Conservation (phyloP, 2,329 filamentous ascomycete genomes). For the Colletotrichum melonis region DNA sequence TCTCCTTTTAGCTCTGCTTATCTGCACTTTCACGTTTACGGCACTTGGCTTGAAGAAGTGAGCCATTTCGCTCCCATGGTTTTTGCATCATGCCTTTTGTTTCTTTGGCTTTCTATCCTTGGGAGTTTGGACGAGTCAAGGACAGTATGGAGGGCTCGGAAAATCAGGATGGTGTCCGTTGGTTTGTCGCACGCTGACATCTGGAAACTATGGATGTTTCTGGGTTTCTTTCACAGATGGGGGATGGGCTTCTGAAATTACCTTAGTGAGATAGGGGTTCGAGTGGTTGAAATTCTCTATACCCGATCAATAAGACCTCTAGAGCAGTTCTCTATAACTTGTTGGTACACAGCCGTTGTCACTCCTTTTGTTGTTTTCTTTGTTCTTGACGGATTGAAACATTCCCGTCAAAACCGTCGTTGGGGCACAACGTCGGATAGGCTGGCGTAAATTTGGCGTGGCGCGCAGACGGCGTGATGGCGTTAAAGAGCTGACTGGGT, state of each 20-base stretch:
- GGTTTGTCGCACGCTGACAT: constrained; percentile 16
- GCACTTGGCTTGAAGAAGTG: background rate
- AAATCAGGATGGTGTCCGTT: background rate
- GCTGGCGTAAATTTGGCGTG: background rate
- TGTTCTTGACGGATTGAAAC: background rate
- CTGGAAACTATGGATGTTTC: constrained; percentile 1
- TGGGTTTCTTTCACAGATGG: constrained; percentile 14
- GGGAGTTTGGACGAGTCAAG: constrained; percentile 8
- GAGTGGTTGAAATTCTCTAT: constrained; percentile 13
- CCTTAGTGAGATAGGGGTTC: constrained; percentile 11
- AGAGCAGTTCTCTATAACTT: constrained; percentile 1
- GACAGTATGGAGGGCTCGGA: background rate
- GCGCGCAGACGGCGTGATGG: constrained; percentile 5
- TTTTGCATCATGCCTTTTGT: constrained; percentile 8
- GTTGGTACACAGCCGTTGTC: background rate
- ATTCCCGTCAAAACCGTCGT: background rate
- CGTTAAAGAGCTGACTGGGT: background rate
- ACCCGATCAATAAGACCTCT: constrained; percentile 12
- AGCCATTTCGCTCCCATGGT: background rate
- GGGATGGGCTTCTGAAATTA: constrained; percentile 2
- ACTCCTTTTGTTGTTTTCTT: constrained; percentile 1
- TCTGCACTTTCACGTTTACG: background rate
- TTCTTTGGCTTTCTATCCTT: constrained; percentile 5
- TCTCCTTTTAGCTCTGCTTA: background rate
- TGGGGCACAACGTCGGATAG: background rate